phyloP scores from a whole-genome alignment of 257 asterid genomes.

The Agastache rugosa region DNA sequence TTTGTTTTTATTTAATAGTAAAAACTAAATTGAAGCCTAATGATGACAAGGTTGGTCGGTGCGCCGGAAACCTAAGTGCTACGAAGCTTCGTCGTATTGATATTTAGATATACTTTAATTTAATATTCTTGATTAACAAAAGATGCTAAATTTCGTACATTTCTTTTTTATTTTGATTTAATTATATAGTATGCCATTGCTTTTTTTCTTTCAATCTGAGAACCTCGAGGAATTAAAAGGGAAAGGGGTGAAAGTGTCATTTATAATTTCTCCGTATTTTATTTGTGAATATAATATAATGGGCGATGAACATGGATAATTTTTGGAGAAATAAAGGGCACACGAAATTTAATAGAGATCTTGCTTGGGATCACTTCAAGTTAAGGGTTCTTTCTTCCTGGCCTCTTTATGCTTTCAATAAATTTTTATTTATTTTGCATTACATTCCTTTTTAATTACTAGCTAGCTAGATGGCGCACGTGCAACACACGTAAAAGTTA shows the following conservation, averaged over 20 bases:
- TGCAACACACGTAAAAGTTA: no score
- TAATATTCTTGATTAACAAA: not conserved
- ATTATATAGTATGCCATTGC: not conserved
- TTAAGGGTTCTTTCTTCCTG: not conserved
- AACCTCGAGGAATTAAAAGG: not conserved
- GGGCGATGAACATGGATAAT: slow-evolving; percentile 13
- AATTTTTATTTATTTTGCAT: not conserved
- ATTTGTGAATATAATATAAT: not conserved
- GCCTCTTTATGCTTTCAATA: slow-evolving; percentile 18
- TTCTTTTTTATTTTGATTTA: not conserved
- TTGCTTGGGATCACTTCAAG: slow-evolving; percentile 19
- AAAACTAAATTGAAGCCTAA: slow-evolving; percentile 16
- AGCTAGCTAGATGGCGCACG: no score
- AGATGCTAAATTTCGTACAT: not conserved
- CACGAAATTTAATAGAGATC: not conserved
- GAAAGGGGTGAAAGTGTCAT: not conserved
- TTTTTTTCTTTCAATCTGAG: not conserved
- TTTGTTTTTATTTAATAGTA: not conserved
- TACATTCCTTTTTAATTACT: no score
- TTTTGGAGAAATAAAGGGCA: slow-evolving; percentile 31
- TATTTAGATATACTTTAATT: not conserved
- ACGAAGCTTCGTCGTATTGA: slow-evolving; percentile 40
- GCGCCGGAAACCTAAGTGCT: slow-evolving; percentile 37
- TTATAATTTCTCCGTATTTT: not conserved
- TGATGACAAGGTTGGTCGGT: slow-evolving; percentile 32